phyloP scores from a whole-genome alignment of 805 yeast genomes.

The Komagataella pastoris region DNA sequence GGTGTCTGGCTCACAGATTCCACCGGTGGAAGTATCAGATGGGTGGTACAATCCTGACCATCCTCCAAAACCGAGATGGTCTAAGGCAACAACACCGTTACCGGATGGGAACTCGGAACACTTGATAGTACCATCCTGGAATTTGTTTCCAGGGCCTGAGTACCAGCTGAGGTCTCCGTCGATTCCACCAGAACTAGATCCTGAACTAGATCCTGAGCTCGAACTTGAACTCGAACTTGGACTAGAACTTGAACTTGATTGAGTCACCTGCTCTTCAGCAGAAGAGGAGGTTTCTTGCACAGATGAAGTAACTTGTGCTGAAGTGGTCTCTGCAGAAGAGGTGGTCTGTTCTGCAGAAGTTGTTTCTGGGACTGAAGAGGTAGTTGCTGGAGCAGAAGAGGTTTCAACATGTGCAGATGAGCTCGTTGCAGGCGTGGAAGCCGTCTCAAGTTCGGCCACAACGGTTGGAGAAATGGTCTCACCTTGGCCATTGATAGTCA shows the following conservation, averaged over 20 bases:
- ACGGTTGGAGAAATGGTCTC: slow-evolving; percentile 24
- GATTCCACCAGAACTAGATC: slow-evolving; percentile 22
- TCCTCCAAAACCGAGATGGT: slow-evolving; percentile 69
- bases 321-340: slow-evolving; percentile 4
- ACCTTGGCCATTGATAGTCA: slow-evolving; percentile 37
- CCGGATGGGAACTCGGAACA: slow-evolving; percentile 70
- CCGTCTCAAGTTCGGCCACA: slow-evolving; percentile 8
- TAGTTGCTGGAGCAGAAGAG: slow-evolving; percentile 7
- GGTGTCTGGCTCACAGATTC: slow-evolving; percentile 48
- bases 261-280: slow-evolving; percentile 10
- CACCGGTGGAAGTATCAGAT: slow-evolving; percentile 30
- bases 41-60: slow-evolving; percentile 57
- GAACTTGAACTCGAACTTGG: slow-evolving; percentile 11
- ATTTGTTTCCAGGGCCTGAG: slow-evolving; percentile 41
- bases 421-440: slow-evolving; percentile 10
- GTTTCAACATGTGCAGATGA: slow-evolving; percentile 15
- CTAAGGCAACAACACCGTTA: slow-evolving; percentile 69
- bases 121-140: slow-evolving; percentile 58
- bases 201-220: slow-evolving; percentile 10
- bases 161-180: slow-evolving; percentile 49
- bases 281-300: slow-evolving; percentile 10
- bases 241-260: slow-evolving; percentile 18
- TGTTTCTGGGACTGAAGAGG: slow-evolving; percentile 10
- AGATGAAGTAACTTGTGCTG: slow-evolving; percentile 8
- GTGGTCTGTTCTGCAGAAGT: slow-evolving; percentile 6